phyloP scores from a whole-genome alignment of 371 early-diverging fungal species.

The Syncephalastrum monosporum region DNA sequence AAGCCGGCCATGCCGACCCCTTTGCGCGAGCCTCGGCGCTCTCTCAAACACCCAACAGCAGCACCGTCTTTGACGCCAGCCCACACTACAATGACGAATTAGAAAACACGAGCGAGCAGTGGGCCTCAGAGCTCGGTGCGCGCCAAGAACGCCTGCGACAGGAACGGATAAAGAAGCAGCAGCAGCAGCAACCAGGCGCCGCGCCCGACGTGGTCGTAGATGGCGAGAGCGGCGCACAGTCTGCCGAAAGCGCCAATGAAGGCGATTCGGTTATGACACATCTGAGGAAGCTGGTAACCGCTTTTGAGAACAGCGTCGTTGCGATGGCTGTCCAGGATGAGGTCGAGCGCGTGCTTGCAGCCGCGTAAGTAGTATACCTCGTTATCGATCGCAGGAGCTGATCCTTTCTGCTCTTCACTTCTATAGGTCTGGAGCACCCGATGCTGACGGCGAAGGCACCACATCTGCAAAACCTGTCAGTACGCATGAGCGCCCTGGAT shows the following conservation, averaged over 20 bases:
- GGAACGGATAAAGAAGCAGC: constrained; percentile 18
- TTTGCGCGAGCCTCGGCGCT: neutral
- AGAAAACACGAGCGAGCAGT: constrained; percentile 43
- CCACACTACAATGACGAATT: constrained; percentile 22
- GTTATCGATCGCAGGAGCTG: neutral
- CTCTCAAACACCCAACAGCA: neutral
- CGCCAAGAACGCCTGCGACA: constrained; percentile 20
- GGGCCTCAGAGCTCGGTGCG: constrained; percentile 37
- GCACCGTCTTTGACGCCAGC: constrained; percentile 11
- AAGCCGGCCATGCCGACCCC: neutral
- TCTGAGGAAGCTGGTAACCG: constrained; percentile 39
- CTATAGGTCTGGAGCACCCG: constrained; percentile 13
- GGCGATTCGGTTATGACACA: constrained; percentile 42
- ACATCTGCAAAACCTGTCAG: constrained; percentile 21
- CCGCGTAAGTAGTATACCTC: constrained; percentile 11
- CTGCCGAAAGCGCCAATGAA: constrained; percentile 6
- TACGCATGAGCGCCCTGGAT: constrained; percentile 59
- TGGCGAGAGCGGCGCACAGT: constrained; percentile 9
- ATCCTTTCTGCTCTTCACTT: neutral
- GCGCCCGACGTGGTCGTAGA: constrained; percentile 26
- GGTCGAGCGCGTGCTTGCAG: constrained; percentile 39
- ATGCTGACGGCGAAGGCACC: constrained; percentile 18
- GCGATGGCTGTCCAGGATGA: constrained; percentile 38
- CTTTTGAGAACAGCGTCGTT: constrained; percentile 47
- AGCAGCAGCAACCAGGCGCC: constrained; percentile 6